phyloP scores from a whole-genome alignment of 208 protist genomes.

The Sergeia podlipaevii region DNA sequence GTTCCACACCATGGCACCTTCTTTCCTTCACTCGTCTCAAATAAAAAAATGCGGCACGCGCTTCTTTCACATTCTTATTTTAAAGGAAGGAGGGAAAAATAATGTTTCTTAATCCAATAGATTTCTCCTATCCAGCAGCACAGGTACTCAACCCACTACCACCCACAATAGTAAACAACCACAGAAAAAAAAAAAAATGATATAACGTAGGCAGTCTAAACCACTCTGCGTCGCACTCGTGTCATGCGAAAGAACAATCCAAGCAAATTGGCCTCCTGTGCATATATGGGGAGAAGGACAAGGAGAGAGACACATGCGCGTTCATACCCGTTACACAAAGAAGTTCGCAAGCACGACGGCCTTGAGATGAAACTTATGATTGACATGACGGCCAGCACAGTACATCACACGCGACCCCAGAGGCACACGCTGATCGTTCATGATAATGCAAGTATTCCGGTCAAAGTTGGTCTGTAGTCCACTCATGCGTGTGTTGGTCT shows the following conservation, averaged over 20 bases:
- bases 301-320: background rate
- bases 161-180: background rate
- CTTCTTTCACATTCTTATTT: too few species aligned
- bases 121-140: too few species aligned
- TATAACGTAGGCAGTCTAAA: background rate
- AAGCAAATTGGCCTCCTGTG: too few species aligned
- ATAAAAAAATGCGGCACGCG: too few species aligned
- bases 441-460: conserved; percentile 89
- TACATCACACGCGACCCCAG: conserved; percentile 90
- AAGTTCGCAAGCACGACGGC: conserved; percentile 91
- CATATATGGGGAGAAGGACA: background rate
- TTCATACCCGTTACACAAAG: conserved; percentile 53
- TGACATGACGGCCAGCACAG: conserved; percentile 89
- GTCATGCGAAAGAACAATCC: too few species aligned
- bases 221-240: background rate
- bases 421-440: conserved; percentile 90
- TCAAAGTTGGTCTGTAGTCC: conserved; percentile 91
- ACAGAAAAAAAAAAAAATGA: conserved; percentile 10
- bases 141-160: too few species aligned
- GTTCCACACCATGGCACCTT: too few species aligned
- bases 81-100: too few species aligned
- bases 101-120: too few species aligned
- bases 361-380: conserved; percentile 91
- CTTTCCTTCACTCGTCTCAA: too few species aligned
- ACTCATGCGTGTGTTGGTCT: conserved; percentile 85